Evolutionary conservation across 768 basidiomycete genomes (phyloP), one percentile per base, ranked within the genome.

Genomic region (Wakefieldia striispora): DNA sequence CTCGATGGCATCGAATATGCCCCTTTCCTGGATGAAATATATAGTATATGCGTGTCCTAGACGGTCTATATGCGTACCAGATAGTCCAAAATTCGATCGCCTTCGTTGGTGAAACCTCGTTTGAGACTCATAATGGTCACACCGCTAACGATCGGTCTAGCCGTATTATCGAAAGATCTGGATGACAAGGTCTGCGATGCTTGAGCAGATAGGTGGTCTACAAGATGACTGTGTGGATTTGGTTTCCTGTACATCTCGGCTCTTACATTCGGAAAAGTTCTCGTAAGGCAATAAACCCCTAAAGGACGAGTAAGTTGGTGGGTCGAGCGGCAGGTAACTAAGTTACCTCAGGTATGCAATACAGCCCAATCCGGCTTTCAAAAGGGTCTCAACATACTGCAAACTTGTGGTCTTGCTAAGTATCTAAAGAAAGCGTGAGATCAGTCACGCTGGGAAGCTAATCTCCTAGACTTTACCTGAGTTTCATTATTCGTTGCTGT

Each of bases 1-100:
- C 61, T 90, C 80, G 29, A 95, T 70, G 0, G 92, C 92, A 51
- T 94, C 87, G 55, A 89, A 91, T 37, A 93, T 90, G 0, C 92
- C 92, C 49, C 81, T 72, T 69, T 95, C 91, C 91, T 93, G 46
- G 16, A 40, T 12, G 11, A 53, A 49, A 19, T 17, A 36, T 7
- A 16, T 40, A 12, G 41, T 56, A 40, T 54, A 52, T 41, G 46
- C 31, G 51, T 43, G 55, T 59, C 40, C 39, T 36, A 37, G 43
- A 36, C 20, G 8, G 47, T n/a, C 56, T 54, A 51, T 57, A 57
- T 54, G 69, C 76, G 52, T 47, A 88, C 92, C 68, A 95, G 62
- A 60, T 88, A 92, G 58, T 95, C 85, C 34, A 93, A 69, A 35
- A 95, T 75, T 56, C 77, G 81, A 68, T 94, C 90, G 0, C 84